A percentile compares a stretch with the other conserved stretches of the same genome.
phyloP scores from a whole-genome alignment of 768 basidiomycete genomes.

The Macrolepiota fuliginosa region DNA sequence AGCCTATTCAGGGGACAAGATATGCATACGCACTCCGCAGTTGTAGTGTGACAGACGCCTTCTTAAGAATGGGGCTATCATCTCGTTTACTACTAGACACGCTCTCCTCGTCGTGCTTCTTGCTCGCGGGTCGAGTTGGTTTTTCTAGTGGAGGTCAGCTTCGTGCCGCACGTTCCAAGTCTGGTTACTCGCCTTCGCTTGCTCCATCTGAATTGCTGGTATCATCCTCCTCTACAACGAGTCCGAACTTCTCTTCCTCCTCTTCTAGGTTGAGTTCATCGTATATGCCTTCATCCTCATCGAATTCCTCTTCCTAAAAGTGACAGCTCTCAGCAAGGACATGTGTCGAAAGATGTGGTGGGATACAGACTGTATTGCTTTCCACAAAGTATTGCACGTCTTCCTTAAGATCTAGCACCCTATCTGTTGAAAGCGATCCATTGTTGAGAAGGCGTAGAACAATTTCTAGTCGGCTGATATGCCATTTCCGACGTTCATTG shows the following conservation, averaged over 20 bases:
- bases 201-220: constrained; percentile 74
- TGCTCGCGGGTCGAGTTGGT: constrained; percentile 61
- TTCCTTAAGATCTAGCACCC: constrained; percentile 81
- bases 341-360: not conserved
- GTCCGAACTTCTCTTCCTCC: constrained; percentile 91
- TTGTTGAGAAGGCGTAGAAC: constrained; percentile 93
- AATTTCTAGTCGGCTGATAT: constrained; percentile 88
- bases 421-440: constrained; percentile 81
- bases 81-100: constrained; percentile 71
- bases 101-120: constrained; percentile 83
- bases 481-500: constrained; percentile 96
- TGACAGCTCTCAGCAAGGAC: not conserved
- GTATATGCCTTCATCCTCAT: constrained; percentile 96
- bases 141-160: constrained; percentile 38
- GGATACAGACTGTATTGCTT: constrained; percentile 79
- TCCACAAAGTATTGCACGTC: constrained; percentile 97
- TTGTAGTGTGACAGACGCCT: constrained; percentile 59
- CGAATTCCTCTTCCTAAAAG: constrained; percentile 90
- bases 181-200: constrained; percentile 59
- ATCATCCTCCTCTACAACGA: constrained; percentile 72
- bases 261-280: constrained; percentile 97
- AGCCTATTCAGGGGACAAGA: not conserved
- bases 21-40: constrained; percentile 60
- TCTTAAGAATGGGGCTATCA: constrained; percentile 80
- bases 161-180: not conserved